These are phyloP conservation scores for Pythium monospermum DNA, from an alignment of 352 stramenopile genomes.

Conservation along the genomic window DNA sequence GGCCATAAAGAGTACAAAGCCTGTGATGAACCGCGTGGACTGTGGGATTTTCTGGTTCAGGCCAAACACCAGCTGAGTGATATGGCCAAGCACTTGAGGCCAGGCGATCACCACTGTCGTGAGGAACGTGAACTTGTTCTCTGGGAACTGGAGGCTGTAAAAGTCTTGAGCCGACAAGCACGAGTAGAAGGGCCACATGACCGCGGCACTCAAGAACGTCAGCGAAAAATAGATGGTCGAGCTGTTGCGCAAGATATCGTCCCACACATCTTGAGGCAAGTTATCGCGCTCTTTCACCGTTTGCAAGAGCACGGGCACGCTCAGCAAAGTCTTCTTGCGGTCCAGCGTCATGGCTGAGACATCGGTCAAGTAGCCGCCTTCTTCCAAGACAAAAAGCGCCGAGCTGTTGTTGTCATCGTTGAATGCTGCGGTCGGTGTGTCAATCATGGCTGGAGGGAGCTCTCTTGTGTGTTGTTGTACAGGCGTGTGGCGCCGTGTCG, in stretches of 20 bases:
- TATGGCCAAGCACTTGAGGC: constrained; percentile 51
- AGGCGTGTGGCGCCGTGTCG: too few relatives aligned
- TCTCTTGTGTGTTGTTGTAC: neutral
- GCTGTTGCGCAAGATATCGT: constrained; percentile 49
- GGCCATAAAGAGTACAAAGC: constrained; percentile 51
- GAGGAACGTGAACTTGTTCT: constrained; percentile 63
- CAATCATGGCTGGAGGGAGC: constrained; percentile 7
- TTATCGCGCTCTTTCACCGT: constrained; percentile 23
- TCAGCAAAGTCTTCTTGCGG: constrained; percentile 18
- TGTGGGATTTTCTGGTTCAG: constrained; percentile 52
- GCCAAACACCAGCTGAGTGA: constrained; percentile 44
- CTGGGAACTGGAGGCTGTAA: constrained; percentile 43
- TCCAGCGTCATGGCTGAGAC: neutral
- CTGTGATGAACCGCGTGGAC: constrained; percentile 35
- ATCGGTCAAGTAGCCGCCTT: neutral
- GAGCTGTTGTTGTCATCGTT: too few relatives aligned
- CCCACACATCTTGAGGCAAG: constrained; percentile 52
- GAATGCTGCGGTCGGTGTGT: constrained; percentile 8
- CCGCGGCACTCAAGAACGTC: constrained; percentile 66
- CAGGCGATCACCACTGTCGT: constrained; percentile 54
- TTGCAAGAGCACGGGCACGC: constrained; percentile 5
- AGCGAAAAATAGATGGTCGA: constrained; percentile 54
- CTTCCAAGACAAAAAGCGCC: constrained; percentile 13
- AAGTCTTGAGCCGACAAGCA: constrained; percentile 68
- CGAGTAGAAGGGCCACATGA: constrained; percentile 74